Conservation (phyloP, 2,329 filamentous ascomycete genomes). For the Westerdykella ornata region DNA sequence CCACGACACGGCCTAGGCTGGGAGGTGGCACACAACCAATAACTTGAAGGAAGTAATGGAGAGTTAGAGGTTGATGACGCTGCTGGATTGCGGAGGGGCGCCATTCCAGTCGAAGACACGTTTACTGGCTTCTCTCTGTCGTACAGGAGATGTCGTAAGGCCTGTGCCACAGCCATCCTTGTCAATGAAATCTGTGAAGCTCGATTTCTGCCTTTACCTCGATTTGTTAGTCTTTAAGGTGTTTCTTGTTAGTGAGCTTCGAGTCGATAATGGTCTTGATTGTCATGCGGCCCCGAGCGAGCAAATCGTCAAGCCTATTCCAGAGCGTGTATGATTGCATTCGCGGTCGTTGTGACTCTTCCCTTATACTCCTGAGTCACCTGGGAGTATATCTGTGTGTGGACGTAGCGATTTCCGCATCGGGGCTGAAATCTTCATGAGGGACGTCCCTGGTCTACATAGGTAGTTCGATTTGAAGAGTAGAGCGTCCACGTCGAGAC, state of each 20-base stretch:
- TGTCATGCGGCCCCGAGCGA: constrained; percentile 41
- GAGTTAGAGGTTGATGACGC: constrained; percentile 46
- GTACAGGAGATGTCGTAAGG: constrained; percentile 45
- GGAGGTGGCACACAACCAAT: constrained; percentile 46
- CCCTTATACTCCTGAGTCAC: constrained; percentile 47
- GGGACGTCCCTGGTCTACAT: constrained; percentile 37
- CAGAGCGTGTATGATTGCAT: constrained; percentile 47
- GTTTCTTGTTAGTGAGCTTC: constrained; percentile 42
- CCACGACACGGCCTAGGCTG: constrained; percentile 46
- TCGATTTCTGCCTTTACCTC: constrained; percentile 36
- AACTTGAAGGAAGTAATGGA: constrained; percentile 48
- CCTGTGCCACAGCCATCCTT: constrained; percentile 43
- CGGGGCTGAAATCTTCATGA: constrained; percentile 39
- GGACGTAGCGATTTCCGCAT: constrained; percentile 43
- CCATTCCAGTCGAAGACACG: constrained; percentile 46
- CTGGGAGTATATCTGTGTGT: constrained; percentile 40
- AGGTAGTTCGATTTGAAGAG: too few relatives aligned
- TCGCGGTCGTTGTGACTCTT: constrained; percentile 45
- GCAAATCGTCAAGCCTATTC: constrained; percentile 41
- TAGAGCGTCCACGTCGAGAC: too few relatives aligned
- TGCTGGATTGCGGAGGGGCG: constrained; percentile 43
- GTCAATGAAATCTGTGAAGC: constrained; percentile 47
- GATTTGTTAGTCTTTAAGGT: too few relatives aligned
- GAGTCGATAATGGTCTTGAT: constrained; percentile 44
- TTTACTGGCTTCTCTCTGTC: constrained; percentile 40